Evolutionary conservation across 306 rosid species (phyloP).

Genomic region (Trichosanthes cucumerina): DNA sequence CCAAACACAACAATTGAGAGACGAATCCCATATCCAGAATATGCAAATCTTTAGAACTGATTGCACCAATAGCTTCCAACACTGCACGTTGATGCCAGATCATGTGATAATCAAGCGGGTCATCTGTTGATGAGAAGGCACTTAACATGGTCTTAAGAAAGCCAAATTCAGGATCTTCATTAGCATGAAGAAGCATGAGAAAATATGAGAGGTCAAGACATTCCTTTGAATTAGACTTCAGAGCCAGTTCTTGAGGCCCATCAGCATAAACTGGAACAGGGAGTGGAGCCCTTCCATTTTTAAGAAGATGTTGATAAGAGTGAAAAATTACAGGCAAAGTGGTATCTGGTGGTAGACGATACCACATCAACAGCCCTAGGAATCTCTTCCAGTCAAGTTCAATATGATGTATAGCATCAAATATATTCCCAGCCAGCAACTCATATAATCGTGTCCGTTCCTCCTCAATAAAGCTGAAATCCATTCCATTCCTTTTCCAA

Average conservation of each 20-base stretch:
- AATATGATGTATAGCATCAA: conserved; percentile 42
- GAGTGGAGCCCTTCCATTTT: conserved; percentile 65
- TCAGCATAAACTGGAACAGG: conserved; percentile 83
- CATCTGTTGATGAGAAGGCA: conserved; percentile 78
- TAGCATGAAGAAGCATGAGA: conserved; percentile 94
- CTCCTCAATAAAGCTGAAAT: conserved; percentile 77
- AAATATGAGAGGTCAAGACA: conserved; percentile 76
- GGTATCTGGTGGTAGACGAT: conserved; percentile 58
- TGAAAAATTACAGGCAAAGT: conserved; percentile 56
- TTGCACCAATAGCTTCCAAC: conserved; percentile 82
- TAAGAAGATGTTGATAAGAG: conserved; percentile 62
- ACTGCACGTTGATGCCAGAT: conserved; percentile 90
- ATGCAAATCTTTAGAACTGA: conserved; percentile 73
- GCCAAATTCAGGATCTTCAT: conserved; percentile 40
- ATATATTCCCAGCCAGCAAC: conserved; percentile 75
- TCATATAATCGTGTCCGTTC: conserved; percentile 74
- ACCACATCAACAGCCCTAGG: conserved; percentile 91
- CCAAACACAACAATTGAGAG: conserved; percentile 73
- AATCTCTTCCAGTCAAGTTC: conserved; percentile 91
- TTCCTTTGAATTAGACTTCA: conserved; percentile 26
- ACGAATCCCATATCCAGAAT: conserved; percentile 80
- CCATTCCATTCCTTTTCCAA: conserved; percentile 82
- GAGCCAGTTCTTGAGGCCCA: conserved; percentile 41
- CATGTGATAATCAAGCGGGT: conserved; percentile 96
- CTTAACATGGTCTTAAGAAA: conserved; percentile 71